Conservation (phyloP, 2,329 filamentous ascomycete genomes). For the Apiospora malaysiana region DNA sequence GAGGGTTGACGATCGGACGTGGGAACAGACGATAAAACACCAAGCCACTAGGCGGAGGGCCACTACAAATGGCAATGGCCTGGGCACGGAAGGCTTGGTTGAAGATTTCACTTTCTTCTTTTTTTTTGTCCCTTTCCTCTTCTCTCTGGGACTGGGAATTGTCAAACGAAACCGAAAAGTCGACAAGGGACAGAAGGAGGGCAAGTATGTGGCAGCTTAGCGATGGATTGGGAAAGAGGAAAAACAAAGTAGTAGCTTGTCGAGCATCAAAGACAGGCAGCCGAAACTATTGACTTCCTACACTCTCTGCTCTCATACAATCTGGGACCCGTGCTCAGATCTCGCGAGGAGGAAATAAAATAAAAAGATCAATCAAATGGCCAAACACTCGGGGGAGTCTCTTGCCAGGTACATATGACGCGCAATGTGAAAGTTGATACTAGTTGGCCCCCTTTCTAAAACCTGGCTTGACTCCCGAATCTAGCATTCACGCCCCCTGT, state of each 20-base stretch:
- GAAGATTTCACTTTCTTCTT: not conserved
- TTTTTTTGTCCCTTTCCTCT: no score
- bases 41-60: conserved; percentile 14
- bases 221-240: conserved; percentile 6
- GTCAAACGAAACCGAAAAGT: conserved; percentile 20
- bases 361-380: not conserved
- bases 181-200: conserved; percentile 13
- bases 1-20: conserved; percentile 8
- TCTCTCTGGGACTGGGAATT: conserved; percentile 1
- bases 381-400: conserved; percentile 21
- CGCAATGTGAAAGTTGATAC: conserved; percentile 2
- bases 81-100: not conserved
- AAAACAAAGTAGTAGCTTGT: not conserved
- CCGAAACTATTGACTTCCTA: conserved; percentile 10
- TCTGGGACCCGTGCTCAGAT: conserved; percentile 20
- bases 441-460: conserved; percentile 19
- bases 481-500: conserved; percentile 24
- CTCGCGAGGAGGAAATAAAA: conserved; percentile 3
- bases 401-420: conserved; percentile 21
- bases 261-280: conserved; percentile 14
- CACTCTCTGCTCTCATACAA: conserved; percentile 9
- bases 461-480: conserved; percentile 23
- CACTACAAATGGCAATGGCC: not conserved
- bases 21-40: conserved; percentile 17
- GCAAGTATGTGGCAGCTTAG: not conserved